Evolutionary conservation across 352 stramenopile species (phyloP).

Genomic region (Pythium brassicae): DNA sequence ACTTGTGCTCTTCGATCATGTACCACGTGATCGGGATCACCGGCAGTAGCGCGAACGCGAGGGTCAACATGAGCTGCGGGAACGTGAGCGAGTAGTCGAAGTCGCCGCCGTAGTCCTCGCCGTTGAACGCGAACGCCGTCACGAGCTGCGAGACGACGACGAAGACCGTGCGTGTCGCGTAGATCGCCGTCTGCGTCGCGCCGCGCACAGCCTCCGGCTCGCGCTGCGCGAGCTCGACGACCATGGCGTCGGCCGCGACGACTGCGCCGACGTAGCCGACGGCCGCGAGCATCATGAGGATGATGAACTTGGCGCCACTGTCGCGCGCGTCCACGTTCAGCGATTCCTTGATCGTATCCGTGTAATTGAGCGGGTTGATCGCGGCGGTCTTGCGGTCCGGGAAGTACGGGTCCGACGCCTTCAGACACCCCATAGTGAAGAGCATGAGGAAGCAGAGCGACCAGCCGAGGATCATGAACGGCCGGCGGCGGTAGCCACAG

Average conservation of each 20-base stretch:
- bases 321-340: too few species aligned
- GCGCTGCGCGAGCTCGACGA: slow-evolving; percentile 22
- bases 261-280: slow-evolving; percentile 23
- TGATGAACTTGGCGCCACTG: too few species aligned
- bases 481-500: too few species aligned
- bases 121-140: slow-evolving; percentile 21
- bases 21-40: too few species aligned
- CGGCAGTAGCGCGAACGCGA: slow-evolving; percentile 9
- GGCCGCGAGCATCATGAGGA: slow-evolving; percentile 26
- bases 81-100: slow-evolving; percentile 12
- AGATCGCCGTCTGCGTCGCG: slow-evolving; percentile 17
- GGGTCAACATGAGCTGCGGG: slow-evolving; percentile 12
- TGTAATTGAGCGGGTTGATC: too few species aligned
- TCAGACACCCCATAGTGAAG: too few species aligned
- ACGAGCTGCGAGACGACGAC: slow-evolving; percentile 8
- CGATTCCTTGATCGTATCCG: too few species aligned
- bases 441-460: too few species aligned
- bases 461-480: too few species aligned
- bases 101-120: slow-evolving; percentile 17
- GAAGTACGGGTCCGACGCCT: too few species aligned
- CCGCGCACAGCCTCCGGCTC: slow-evolving; percentile 19
- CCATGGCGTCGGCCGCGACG: slow-evolving; percentile 13
- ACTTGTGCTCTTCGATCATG: too few species aligned
- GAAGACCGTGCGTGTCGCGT: slow-evolving; percentile 17
- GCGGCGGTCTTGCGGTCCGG: too few species aligned